phyloP scores from a whole-genome alignment of 2,329 filamentous ascomycete genomes.

The Anthostomella pinea region DNA sequence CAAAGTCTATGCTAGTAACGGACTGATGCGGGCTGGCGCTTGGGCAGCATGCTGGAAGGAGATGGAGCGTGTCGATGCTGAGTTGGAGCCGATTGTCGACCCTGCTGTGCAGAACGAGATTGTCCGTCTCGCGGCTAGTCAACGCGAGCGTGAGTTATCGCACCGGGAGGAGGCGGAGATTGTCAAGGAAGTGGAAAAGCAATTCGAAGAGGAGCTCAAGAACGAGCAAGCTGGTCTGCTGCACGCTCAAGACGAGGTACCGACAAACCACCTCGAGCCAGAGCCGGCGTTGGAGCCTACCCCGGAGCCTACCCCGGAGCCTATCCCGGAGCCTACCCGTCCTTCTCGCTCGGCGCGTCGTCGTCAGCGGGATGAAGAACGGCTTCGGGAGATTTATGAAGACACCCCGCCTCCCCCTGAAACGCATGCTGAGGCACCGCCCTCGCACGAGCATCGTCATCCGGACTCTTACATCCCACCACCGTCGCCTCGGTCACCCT shows the following conservation, averaged over 20 bases:
- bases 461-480: constrained; percentile 26
- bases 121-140: constrained; percentile 49
- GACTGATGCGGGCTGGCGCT: constrained; percentile 84
- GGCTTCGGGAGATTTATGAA: constrained; percentile 54
- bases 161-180: constrained; percentile 32
- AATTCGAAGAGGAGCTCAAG: constrained; percentile 34
- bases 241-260: constrained; percentile 30
- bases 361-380: constrained; percentile 45
- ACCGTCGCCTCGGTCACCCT: constrained; percentile 24
- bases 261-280: constrained; percentile 17
- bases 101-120: constrained; percentile 57
- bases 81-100: constrained; percentile 74
- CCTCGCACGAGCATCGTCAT: constrained; percentile 13
- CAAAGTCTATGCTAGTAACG: constrained; percentile 92
- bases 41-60: constrained; percentile 95
- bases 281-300: constrained; percentile 8
- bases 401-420: constrained; percentile 23
- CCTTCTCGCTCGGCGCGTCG: constrained; percentile 25
- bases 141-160: constrained; percentile 37
- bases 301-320: constrained; percentile 10
- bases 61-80: constrained; percentile 98
- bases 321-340: constrained; percentile 22
- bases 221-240: constrained; percentile 22
- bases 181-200: constrained; percentile 31
- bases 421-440: constrained; percentile 10